phyloP scores from a whole-genome alignment of 495 filamentous ascomycete genomes.

The Melanomma pulvis-pyrius region DNA sequence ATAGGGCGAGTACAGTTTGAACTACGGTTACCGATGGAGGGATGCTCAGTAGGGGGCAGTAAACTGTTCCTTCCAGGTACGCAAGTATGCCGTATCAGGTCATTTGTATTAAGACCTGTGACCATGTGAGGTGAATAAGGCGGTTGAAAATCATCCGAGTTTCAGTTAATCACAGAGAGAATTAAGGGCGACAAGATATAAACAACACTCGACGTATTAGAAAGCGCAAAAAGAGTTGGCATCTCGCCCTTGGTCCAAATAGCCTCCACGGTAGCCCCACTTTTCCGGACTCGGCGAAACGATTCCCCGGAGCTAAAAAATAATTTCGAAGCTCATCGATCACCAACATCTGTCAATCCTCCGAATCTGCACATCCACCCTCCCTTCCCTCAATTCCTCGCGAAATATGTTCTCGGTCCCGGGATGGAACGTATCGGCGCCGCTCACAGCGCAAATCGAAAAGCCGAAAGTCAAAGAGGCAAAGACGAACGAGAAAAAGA shows the following conservation, averaged over 20 bases:
- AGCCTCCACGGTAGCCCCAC: neutral
- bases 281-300: slow-evolving; percentile 5
- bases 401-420: slow-evolving; percentile 85
- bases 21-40: no score
- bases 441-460: slow-evolving; percentile 70
- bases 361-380: neutral
- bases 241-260: neutral
- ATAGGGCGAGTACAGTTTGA: no score
- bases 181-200: no score
- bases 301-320: slow-evolving; percentile 3
- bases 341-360: neutral
- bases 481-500: slow-evolving; percentile 56
- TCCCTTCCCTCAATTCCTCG: neutral
- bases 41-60: no score
- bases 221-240: neutral
- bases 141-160: no score
- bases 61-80: no score
- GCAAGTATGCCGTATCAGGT: no score
- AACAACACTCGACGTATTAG: no score
- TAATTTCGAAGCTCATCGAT: neutral
- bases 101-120: no score
- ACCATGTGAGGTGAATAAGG: no score
- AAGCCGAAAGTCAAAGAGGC: slow-evolving; percentile 57
- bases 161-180: no score
- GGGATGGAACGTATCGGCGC: slow-evolving; percentile 79